A percentile compares a stretch with the other conserved stretches of the same genome.
These are phyloP conservation scores for Paraphoma sp. DNA, from an alignment of 2,329 filamentous ascomycete species.

Conservation along the genomic window DNA sequence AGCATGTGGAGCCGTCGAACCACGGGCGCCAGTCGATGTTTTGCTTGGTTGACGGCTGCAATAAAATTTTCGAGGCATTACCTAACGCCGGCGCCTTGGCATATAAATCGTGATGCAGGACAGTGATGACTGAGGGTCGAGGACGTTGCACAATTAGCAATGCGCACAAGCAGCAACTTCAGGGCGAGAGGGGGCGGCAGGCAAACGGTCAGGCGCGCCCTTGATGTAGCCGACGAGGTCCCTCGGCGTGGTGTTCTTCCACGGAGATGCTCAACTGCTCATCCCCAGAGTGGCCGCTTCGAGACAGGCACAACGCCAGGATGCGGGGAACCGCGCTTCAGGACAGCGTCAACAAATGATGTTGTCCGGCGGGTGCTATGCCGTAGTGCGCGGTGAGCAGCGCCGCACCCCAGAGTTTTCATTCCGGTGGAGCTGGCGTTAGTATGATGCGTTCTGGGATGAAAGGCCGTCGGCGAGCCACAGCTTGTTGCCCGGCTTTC, in stretches of 20 bases:
- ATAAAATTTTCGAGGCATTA: slow-evolving; percentile 39
- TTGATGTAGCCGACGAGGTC: slow-evolving; percentile 10
- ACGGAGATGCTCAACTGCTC: slow-evolving; percentile 39
- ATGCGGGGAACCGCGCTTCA: slow-evolving; percentile 35
- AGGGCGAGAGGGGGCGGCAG: slow-evolving; percentile 1
- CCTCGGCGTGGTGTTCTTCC: slow-evolving; percentile 22
- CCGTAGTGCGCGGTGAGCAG: slow-evolving; percentile 14
- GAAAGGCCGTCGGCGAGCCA: slow-evolving; percentile 27
- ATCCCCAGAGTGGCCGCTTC: slow-evolving; percentile 16
- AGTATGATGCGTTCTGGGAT: slow-evolving; percentile 18
- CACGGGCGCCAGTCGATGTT: slow-evolving; percentile 20
- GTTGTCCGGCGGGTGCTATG: slow-evolving; percentile 16
- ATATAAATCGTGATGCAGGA: slow-evolving; percentile 20
- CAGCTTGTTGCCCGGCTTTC: slow-evolving; percentile 9
- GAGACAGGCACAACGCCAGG: slow-evolving; percentile 25
- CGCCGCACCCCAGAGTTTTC: slow-evolving; percentile 24
- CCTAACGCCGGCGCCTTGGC: slow-evolving; percentile 40
- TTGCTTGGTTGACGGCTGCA: slow-evolving; percentile 22
- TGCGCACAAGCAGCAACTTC: slow-evolving; percentile 6
- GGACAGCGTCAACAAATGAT: slow-evolving; percentile 20
- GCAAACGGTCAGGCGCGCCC: slow-evolving; percentile 14
- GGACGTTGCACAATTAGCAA: slow-evolving; percentile 30
- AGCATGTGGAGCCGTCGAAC: slow-evolving; percentile 33
- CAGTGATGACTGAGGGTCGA: slow-evolving; percentile 18
- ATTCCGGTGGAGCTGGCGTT: slow-evolving; percentile 19